Conservation (phyloP, 23 red algal species). For the Pyropia haitanensis region DNA sequence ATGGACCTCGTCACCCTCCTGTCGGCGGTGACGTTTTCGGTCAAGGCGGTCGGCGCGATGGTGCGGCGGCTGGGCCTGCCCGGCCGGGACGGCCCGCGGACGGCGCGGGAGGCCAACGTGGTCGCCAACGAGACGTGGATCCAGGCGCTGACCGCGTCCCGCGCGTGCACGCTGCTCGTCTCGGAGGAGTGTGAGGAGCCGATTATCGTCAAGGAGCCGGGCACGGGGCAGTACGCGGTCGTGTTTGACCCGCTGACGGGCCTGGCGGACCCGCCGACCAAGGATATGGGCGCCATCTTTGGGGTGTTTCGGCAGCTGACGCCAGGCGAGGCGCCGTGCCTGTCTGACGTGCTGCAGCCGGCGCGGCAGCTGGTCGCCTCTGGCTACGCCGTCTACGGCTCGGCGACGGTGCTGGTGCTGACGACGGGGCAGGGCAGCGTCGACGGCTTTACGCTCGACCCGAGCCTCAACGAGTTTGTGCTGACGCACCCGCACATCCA, state of each 20-base stretch:
- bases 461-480: slow-evolving; percentile 90
- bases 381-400: slow-evolving; percentile 85
- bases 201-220: slow-evolving; percentile 72
- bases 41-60: slow-evolving; percentile 25
- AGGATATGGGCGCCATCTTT: slow-evolving; percentile 96
- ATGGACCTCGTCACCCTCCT: slow-evolving; percentile 29
- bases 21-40: slow-evolving; percentile 13
- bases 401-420: slow-evolving; percentile 66
- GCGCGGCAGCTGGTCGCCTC: slow-evolving; percentile 83
- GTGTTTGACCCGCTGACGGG: slow-evolving; percentile 98
- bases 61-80: slow-evolving; percentile 30
- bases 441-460: slow-evolving; percentile 83
- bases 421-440: slow-evolving; percentile 63
- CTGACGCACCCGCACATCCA: slow-evolving; percentile 60
- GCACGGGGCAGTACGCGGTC: slow-evolving; percentile 79
- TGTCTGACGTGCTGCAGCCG: slow-evolving; percentile 84
- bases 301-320: slow-evolving; percentile 85
- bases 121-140: slow-evolving; percentile 87
- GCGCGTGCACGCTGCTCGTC: slow-evolving; percentile 73
- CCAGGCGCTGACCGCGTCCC: slow-evolving; percentile 56
- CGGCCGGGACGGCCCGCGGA: too few species aligned
- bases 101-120: slow-evolving; percentile 25
- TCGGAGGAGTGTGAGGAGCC: slow-evolving; percentile 79
- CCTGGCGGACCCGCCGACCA: slow-evolving; percentile 69
- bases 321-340: slow-evolving; percentile 15